Percentiles rank a stretch among this genome's conserved stretches.
These are phyloP conservation scores for Penicillium daleae DNA, from an alignment of 495 filamentous ascomycete genomes.

Conservation along the genomic window DNA sequence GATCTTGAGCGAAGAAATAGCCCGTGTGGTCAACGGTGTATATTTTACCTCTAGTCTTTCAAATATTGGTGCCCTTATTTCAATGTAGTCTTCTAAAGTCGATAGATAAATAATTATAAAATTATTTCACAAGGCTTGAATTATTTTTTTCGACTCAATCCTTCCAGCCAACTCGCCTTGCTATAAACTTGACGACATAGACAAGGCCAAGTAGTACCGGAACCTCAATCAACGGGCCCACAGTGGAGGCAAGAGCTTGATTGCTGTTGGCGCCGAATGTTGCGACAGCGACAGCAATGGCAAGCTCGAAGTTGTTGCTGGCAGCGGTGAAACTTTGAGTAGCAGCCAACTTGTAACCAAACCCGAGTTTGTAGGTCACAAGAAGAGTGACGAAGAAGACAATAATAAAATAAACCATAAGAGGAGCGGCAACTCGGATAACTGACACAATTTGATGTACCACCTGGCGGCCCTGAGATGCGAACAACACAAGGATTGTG, in stretches of 20 bases:
- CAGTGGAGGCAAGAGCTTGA: slow-evolving; percentile 86
- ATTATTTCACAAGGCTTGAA: background rate
- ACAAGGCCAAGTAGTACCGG: slow-evolving; percentile 85
- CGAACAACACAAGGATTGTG: slow-evolving; percentile 85
- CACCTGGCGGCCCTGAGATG: slow-evolving; percentile 76
- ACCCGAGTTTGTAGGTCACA: slow-evolving; percentile 61
- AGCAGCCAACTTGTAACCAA: slow-evolving; percentile 69
- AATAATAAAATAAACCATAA: slow-evolving; percentile 77
- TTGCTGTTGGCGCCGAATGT: slow-evolving; percentile 79
- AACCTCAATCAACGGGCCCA: slow-evolving; percentile 90
- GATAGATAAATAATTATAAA: background rate
- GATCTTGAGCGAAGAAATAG: no score
- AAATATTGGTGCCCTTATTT: no score
- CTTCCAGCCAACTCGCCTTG: slow-evolving; percentile 25
- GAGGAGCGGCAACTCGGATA: slow-evolving; percentile 74
- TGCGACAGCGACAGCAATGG: slow-evolving; percentile 89
- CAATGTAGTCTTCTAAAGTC: background rate
- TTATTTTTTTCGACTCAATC: slow-evolving; percentile 7
- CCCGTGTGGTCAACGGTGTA: no score
- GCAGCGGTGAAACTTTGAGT: slow-evolving; percentile 93
- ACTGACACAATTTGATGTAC: slow-evolving; percentile 85
- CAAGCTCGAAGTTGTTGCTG: no score
- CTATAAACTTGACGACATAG: slow-evolving; percentile 64
- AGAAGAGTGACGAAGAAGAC: slow-evolving; percentile 73
- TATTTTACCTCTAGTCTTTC: no score